Evolutionary conservation across 2,329 filamentous ascomycete genomes (phyloP), one percentile per base, ranked within the genome.

Genomic region (Emydomyces testavorans): DNA sequence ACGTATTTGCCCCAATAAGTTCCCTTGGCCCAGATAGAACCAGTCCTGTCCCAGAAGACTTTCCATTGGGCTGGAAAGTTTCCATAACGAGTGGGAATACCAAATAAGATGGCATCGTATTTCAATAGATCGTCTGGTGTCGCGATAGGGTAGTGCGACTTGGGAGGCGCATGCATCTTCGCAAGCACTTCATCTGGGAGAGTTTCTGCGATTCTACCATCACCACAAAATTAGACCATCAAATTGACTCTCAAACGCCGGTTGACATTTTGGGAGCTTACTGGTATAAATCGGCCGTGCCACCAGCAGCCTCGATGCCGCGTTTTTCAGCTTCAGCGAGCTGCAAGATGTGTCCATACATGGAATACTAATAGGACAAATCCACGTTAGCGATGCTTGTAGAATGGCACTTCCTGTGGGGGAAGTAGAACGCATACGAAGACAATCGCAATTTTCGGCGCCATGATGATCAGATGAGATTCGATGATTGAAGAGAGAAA

Each of bases 1-100:
- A 84, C 90, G 62, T 87, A 82, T 76, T 96, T 96, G 71, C 89
- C 89, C 70, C 75, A 79, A 74, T 77, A 89, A 57, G 73, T 79
- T 53, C 90, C 90, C 11, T 70, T 66, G 52, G 75, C 70, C 92
- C 92, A 96, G 68, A 92, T 84, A 58, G 77, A 74, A 62, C 90
- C 90, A 20, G 87, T 89, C 70, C 78, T 77, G 74, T 98, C 92
- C 85, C 88, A 93, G 65, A 72, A 73, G 47, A 66, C 69, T 76
- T 92, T 95, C 85, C 85, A 95, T 72, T 98, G 92, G 15, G 83
- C 85, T 41, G 90, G 89, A 77, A 94, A 94, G 79, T 93, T 96
- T 60, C 92, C 92, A 72, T 86, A 98, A 57, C 92, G 80, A 44
- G 92, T 98, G 51, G 92, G 92, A 66, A 96, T 92, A 57, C 92